Evolutionary conservation across 331 rosid species (phyloP), one percentile per base, ranked within the genome.

Genomic region (Cydonia oblonga): DNA sequence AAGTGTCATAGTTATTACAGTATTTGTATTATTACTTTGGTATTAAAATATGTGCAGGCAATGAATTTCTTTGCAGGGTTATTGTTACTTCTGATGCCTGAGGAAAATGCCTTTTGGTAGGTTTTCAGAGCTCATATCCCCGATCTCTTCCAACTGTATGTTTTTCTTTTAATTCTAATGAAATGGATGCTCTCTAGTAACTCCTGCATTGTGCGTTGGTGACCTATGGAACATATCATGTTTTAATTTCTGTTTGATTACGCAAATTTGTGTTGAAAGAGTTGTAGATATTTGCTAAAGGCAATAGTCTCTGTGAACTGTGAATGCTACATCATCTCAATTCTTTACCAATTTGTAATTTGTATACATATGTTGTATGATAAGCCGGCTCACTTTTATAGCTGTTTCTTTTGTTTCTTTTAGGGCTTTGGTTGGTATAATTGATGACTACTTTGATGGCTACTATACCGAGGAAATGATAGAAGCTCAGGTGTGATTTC

Each of bases 81-180:
- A 64, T 79, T 93, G 75, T 82, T 93, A 80, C 96, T 93, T 69
- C 82, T 91, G 80, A 91, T 93, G 98, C 97, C 96, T 0, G 98
- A 91, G 78, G 98, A 93, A 77, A 93, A 87, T 82, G 98, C 97
- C 73, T 93, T 93, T 83, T 93, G 98, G 98, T 93, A 88, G 59
- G 89, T 85, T 78, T n/a, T 69, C 62, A 68, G 70, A 54, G 51
- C 10, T 60, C 58, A 18, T 59, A 18, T 59, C 66, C 30, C 22
- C 3, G 2, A 58, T 15, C 66, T 60, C 10, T 68, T 19, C 46
- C 5, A 54, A 32, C 69, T 53, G 18, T 40, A 19, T 51, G 8
- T 33, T 33, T 33, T 1, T 32, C 6, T 8, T 33, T 33, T 8
- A 5, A 5, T 35, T 9, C 56, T 23, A 32, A 52, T 19, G 19